Base-by-base conservation (phyloP, 225 moss, liverwort and hornwort genomes). In the Marchantia paleacea region DNA sequence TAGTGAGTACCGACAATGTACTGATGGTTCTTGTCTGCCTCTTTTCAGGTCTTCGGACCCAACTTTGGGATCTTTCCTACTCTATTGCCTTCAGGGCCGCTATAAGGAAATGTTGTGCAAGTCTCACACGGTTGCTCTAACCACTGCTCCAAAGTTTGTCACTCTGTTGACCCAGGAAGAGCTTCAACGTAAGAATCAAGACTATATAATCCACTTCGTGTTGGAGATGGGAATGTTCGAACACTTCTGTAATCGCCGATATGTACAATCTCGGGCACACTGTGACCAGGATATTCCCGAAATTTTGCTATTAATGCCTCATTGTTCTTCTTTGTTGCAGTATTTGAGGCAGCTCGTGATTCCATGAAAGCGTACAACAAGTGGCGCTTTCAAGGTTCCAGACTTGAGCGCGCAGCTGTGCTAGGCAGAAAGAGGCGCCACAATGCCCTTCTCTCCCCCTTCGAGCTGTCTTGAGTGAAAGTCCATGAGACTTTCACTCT, bases 91-190 rank as follows among this genome's bases (percentile, higher is more conserved):
- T 73, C 95, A 90, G 86, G 93, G 97, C 48, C 92, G 97, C 12
- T 99, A 91, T 79, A 94, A 89, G 83, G 97, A 99, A 30, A 89
- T 99, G 84, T 81, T 99, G 51, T 95, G 94, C 91, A 94, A 92
- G 83, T 86, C 97, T 55, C 95, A 91, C 81, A 89, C 90, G 24
- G 78, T 85, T 26, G 88, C 93, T 54, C 72, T 91, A 20, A 82
- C 87, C 24, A 89, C 87, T 53, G 76, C 91, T 29, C 90, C 91
- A 4, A 94, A 95, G 70, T 92, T 89, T 77, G 64, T 90, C 72
- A 73, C 85, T 47, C 89, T 90, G 73, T 90, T 99, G 16, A 95
- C 95, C 29, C 88, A 85, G 81, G 92, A 93, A 85, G 97, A 97
- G 88, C 69, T 78, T 25, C 87, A 85, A 58, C 80, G 97, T 95